phyloP scores from a whole-genome alignment of 83 land plant genomes.

The Picea mariana region DNA sequence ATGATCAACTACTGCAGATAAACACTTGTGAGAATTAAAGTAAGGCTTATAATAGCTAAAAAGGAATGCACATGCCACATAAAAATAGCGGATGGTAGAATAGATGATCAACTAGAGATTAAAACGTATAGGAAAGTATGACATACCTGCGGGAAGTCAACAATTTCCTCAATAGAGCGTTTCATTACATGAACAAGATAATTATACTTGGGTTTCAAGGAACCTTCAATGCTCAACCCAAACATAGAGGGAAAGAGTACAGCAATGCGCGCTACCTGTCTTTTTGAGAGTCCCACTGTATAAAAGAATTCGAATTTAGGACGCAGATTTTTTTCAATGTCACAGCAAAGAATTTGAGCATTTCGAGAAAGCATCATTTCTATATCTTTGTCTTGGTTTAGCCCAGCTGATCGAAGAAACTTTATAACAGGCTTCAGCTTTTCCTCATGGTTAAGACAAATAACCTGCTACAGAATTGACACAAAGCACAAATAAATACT shows the following conservation, averaged over 20 bases:
- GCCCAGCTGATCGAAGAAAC: slow-evolving; percentile 32
- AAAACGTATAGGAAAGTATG: not conserved
- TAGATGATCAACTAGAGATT: not conserved
- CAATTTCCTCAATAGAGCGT: slow-evolving; percentile 28
- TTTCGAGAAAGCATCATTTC: not conserved
- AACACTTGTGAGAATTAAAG: not conserved
- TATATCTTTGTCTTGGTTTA: slow-evolving; percentile 28
- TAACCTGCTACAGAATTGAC: not conserved
- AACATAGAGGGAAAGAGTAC: slow-evolving; percentile 43
- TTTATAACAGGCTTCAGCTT: slow-evolving; percentile 39
- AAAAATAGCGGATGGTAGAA: not conserved
- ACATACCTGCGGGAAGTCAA: slow-evolving; percentile 35
- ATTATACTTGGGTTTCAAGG: slow-evolving; percentile 31
- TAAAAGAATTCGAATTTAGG: too few relatives aligned
- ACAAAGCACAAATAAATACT: not conserved
- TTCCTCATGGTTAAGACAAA: slow-evolving; percentile 23
- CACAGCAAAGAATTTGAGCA: too few relatives aligned
- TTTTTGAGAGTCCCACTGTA: too few relatives aligned
- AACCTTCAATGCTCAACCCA: slow-evolving; percentile 32
- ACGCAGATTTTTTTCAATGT: too few relatives aligned
- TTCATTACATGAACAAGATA: slow-evolving; percentile 35
- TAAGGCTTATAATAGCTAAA: not conserved
- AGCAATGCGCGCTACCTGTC: slow-evolving; percentile 19
- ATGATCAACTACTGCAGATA: not conserved
- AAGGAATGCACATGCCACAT: not conserved